Base-by-base conservation (phyloP, 371 early-diverging fungal genomes). In the Mucor piriformis region DNA sequence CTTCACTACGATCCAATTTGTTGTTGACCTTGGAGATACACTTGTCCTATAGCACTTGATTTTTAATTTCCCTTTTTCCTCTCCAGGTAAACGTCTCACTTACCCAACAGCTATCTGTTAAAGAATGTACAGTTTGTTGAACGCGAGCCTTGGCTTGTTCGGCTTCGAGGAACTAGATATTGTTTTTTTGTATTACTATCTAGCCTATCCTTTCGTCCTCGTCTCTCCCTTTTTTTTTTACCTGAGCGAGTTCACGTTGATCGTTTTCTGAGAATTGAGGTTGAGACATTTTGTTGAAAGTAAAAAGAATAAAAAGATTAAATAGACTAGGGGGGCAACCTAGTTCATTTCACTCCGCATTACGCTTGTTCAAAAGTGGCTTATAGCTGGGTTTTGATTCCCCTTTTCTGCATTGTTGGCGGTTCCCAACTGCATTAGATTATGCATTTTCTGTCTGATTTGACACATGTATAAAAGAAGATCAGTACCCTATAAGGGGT, bases 31-130 rank as follows among this genome's bases (percentile, higher is more conserved):
- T 87, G 50, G 73, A 81, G 54, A 92, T 85, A 72, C 92, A 92
- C 59, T 87, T 88, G 58, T 92, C 91, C 70, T 70, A 57, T 44
- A 21, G 1, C 3, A 20, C 3, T n/a, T n/a, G n/a, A 38, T 42
- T 6, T 29, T 42, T 20, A 42, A 21, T 6, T 25, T 23, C n/a
- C 8, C 13, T 33, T 33, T 32, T 3, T 24, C 24, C 12, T 6
- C 15, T 33, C 25, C 38, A 7, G 15, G 2, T n/a, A 10, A 3
- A 8, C 35, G 12, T 23, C 21, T 35, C 1, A 44, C 34, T 62
- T 70, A 70, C 70, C 85, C 91, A 92, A 79, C 92, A 91, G 46
- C 79, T 79, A 66, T 85, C 88, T 44, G 88, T 89, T 61, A 92
- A 82, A 27, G 79, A 79, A 66, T 89, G 89, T 44, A 89, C 81